These are phyloP conservation scores for Eucalyptus sp. DNA, from an alignment of 345 rosid genomes.

Conservation along the genomic window DNA sequence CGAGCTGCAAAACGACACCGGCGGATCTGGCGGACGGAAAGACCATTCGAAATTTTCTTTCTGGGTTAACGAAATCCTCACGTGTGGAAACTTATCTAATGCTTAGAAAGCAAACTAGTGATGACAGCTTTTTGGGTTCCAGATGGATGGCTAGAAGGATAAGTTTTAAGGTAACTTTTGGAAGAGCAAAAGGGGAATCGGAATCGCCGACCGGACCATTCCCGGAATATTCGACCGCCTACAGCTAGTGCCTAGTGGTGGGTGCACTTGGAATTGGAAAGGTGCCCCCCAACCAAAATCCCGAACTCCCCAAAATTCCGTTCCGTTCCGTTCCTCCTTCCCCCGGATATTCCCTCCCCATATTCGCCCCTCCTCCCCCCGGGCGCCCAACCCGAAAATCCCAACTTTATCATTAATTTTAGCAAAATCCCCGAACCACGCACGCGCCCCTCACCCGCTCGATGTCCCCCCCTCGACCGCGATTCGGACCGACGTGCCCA, in stretches of 20 bases:
- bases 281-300: not conserved
- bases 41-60: not conserved
- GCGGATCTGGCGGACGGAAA: not conserved
- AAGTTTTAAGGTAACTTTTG: not conserved
- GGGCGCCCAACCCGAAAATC: not conserved
- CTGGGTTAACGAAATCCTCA: not conserved
- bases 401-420: not conserved
- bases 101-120: not conserved
- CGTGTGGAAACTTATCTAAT: not conserved
- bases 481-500: not conserved
- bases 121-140: rapidly evolving
- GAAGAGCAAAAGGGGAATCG: not conserved
- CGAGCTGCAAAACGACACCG: not conserved
- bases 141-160: not conserved
- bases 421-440: not conserved
- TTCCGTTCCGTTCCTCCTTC: not conserved
- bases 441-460: not conserved
- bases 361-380: not conserved
- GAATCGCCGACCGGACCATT: not conserved
- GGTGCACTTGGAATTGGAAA: not conserved
- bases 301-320: not conserved
- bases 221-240: not conserved
- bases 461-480: not conserved
- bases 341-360: not conserved
- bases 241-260: not conserved